A percentile compares a stretch with the other conserved stretches of the same genome.
Evolutionary conservation across 257 asterid genomes (phyloP).

Genomic region (Solanum pinnatisectum): DNA sequence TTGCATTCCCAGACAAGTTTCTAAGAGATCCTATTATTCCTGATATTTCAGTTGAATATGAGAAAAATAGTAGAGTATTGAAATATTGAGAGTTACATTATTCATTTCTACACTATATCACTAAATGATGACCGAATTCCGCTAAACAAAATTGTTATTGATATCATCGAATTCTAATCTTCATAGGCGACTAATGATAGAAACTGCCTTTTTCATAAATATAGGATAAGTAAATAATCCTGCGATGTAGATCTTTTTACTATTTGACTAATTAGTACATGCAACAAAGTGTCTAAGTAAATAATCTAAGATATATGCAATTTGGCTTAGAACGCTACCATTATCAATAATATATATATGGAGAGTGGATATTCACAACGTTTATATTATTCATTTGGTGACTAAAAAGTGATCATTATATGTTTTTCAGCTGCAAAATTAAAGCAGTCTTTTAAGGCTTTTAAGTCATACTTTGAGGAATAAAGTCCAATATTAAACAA

Average conservation of each 20-base stretch:
- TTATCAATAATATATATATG: too few species aligned
- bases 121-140: accelerated
- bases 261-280: too few species aligned
- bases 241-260: too few species aligned
- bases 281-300: too few species aligned
- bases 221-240: too few species aligned
- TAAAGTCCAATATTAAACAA: background rate
- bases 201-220: background rate
- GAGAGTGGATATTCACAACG: background rate
- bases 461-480: background rate
- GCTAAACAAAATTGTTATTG: background rate
- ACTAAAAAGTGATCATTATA: background rate
- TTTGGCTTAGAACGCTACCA: background rate
- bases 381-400: background rate
- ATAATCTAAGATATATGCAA: too few species aligned
- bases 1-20: background rate
- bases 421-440: background rate
- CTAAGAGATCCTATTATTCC: background rate
- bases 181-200: too few species aligned
- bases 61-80: too few species aligned
- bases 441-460: background rate
- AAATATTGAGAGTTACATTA: too few species aligned
- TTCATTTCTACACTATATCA: background rate
- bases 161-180: background rate
- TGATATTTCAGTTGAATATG: too few species aligned